Conservation (phyloP, 2,329 filamentous ascomycete genomes). For the Bipolaris oryzae region DNA sequence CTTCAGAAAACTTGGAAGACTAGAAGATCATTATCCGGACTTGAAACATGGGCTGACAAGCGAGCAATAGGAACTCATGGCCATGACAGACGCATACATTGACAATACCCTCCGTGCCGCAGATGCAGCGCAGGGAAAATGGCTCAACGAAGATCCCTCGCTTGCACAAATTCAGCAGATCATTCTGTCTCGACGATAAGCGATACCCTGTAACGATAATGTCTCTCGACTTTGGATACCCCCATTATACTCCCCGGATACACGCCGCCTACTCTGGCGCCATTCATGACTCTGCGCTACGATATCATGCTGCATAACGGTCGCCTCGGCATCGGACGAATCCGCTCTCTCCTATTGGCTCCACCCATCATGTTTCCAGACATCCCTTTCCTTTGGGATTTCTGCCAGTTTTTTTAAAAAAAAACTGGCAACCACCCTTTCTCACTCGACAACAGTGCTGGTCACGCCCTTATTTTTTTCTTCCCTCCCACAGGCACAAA, state of each 20-base stretch:
- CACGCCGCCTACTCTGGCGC: constrained; percentile 7
- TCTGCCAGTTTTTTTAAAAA: too few species aligned
- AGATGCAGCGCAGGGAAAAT: constrained; percentile 64
- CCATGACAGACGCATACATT: constrained; percentile 63
- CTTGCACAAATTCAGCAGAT: constrained; percentile 57
- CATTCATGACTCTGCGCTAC: constrained; percentile 2
- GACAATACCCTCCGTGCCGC: constrained; percentile 61
- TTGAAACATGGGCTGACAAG: not conserved
- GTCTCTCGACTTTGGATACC: not conserved
- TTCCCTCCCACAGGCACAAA: not conserved
- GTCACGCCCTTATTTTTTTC: constrained; percentile 18
- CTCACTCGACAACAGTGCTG: constrained; percentile 16
- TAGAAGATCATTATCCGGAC: not conserved
- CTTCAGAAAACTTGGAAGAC: not conserved
- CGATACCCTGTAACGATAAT: not conserved
- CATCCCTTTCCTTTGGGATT: not conserved
- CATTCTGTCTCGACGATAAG: constrained; percentile 40
- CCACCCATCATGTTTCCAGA: not conserved
- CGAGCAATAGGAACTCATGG: constrained; percentile 59
- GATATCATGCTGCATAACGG: not conserved
- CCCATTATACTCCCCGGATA: not conserved
- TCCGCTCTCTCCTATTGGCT: not conserved
- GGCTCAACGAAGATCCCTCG: constrained; percentile 66
- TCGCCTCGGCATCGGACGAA: not conserved
- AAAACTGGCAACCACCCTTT: not conserved